Evolutionary conservation across 192 early-diverging fungal genomes (phyloP).

Genomic region (Coemansia sp.): DNA sequence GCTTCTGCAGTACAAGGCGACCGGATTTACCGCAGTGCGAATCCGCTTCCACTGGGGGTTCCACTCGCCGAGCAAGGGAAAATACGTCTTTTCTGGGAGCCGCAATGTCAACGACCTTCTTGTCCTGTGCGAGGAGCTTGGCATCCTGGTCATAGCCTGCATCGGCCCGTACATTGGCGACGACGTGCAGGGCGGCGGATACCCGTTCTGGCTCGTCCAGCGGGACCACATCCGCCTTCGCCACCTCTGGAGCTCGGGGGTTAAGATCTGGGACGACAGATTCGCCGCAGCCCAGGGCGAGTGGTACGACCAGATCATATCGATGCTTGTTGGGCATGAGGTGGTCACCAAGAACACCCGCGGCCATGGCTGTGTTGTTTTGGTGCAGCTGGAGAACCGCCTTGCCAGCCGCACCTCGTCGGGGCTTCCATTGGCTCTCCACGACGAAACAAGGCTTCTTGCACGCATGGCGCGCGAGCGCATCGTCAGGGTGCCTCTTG

Average conservation of each 20-base stretch:
- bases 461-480: slow-evolving; percentile 73
- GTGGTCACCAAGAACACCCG: slow-evolving; percentile 60
- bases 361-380: slow-evolving; percentile 68
- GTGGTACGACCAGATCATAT: slow-evolving; percentile 73
- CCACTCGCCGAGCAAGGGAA: slow-evolving; percentile 71
- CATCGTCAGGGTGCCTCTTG: slow-evolving; percentile 76
- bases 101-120: slow-evolving; percentile 73
- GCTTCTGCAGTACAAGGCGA: slow-evolving; percentile 68
- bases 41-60: slow-evolving; percentile 91
- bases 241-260: slow-evolving; percentile 64
- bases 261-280: slow-evolving; percentile 66
- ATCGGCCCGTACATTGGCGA: slow-evolving; percentile 82
- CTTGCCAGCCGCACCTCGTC: slow-evolving; percentile 59
- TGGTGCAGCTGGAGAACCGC: slow-evolving; percentile 83
- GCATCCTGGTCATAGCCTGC: slow-evolving; percentile 76
- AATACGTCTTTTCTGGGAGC: slow-evolving; percentile 72
- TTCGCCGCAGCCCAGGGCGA: slow-evolving; percentile 71
- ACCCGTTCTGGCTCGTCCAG: slow-evolving; percentile 76
- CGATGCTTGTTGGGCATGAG: slow-evolving; percentile 76
- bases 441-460: slow-evolving; percentile 79
- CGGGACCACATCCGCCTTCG: slow-evolving; percentile 71
- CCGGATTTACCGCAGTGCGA: slow-evolving; percentile 77
- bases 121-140: slow-evolving; percentile 68
- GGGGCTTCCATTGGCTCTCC: slow-evolving; percentile 67
- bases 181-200: slow-evolving; percentile 73